Evolutionary conservation across 2,329 filamentous ascomycete genomes (phyloP), one percentile per base, ranked within the genome.

Genomic region (Cryphonectria japonica): DNA sequence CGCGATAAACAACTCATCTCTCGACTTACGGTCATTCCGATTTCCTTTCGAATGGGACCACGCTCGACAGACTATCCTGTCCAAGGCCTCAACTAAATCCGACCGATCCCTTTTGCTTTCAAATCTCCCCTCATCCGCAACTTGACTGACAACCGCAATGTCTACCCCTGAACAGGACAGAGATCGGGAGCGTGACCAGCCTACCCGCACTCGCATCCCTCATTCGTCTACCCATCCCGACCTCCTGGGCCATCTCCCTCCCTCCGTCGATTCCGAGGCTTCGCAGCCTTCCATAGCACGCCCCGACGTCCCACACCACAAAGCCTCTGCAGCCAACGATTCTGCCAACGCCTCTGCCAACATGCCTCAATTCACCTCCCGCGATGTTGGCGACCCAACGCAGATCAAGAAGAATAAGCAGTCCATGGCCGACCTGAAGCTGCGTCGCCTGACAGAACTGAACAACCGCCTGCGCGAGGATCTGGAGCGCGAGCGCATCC

Each of bases 341-440:
- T 73, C 76, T 63, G 77, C 74, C 54, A 71, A 71, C 70, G 71
- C 76, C 72, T 72, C 73, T 80, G 86, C 80, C 74, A 65, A 46
- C 37, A 90, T 91, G 88, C 87, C 89, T 82, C 85, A 88, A 75
- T 91, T 91, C 83, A 90, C 88, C 71, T 90, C 89, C 65, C 87
- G 89, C 77, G 89, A 91, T 79, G 87, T 89, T 73, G 88, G 88
- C 82, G 89, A 91, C 80, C 88, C 88, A 80, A 88, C 87, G 78
- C 88, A 91, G 81, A 88, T 90, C 77, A 90, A 89, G 88, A 97
- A 95, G 86, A 98, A 97, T 86, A 98, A 98, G 87, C 96, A 98
- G 85, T 97, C 94, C 81, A 98, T 99, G 93, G 95, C 95, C 77
- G 96, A 99, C 82, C 89, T 99, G 75, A 99, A 99, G 88, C 90